A percentile compares a stretch with the other conserved stretches of the same genome.
Conservation (phyloP, 257 asterid genomes). For the Linderniella brevidens region DNA sequence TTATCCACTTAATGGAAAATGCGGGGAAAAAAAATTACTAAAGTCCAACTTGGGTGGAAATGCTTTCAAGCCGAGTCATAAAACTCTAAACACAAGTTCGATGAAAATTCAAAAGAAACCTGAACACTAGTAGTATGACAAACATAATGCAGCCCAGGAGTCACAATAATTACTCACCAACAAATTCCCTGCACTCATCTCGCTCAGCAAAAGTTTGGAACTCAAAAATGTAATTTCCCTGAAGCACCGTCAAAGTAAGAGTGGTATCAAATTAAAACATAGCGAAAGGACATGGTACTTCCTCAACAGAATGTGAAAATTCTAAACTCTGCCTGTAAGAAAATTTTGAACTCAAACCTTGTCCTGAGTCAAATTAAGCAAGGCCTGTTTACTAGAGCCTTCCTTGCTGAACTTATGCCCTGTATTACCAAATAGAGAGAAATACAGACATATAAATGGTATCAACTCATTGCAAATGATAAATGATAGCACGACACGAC, state of each 20-base stretch:
- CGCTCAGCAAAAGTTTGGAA: conserved; percentile 75
- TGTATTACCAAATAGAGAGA: conserved; percentile 13
- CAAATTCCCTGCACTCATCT: conserved; percentile 72
- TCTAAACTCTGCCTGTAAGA: conserved; percentile 7
- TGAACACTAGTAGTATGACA: neutral
- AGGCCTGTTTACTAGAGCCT: conserved; percentile 51
- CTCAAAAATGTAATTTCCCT: conserved; percentile 76
- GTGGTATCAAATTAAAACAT: conserved; percentile 8
- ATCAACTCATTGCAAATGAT: conserved; percentile 4
- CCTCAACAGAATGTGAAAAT: conserved; percentile 1
- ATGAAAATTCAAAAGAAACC: neutral
- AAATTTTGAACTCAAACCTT: conserved; percentile 30
- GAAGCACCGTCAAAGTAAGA: conserved; percentile 16
- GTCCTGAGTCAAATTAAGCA: conserved; percentile 58
- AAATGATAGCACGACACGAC: conserved; percentile 6
- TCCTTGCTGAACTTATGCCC: conserved; percentile 75
- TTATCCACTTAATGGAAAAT: neutral
- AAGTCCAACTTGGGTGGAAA: too few species aligned
- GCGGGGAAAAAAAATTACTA: neutral
- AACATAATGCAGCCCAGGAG: neutral
- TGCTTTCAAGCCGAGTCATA: too few species aligned
- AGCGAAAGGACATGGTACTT: conserved; percentile 4
- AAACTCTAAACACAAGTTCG: too few species aligned
- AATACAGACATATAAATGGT: conserved; percentile 3
- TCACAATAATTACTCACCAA: conserved; percentile 37